Conservation (phyloP, 176 grass and related monocot species). For the Triticum timopheevii region DNA sequence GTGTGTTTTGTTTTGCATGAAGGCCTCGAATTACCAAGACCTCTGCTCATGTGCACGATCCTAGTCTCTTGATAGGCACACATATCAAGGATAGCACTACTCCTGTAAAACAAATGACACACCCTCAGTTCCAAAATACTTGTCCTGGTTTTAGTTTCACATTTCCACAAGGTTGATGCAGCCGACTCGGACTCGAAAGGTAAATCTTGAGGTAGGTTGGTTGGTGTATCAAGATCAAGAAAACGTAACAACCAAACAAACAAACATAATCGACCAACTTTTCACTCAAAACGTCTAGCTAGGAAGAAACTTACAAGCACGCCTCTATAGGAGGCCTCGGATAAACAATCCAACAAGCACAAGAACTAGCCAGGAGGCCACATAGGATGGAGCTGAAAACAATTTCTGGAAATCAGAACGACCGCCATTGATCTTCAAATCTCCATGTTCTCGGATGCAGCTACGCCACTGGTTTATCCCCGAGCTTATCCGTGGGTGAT, state of each 20-base stretch:
- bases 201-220: not conserved
- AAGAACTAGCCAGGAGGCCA: not conserved
- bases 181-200: not conserved
- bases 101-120: too few species aligned
- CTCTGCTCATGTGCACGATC: too few species aligned
- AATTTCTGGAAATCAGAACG: not conserved
- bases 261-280: not conserved
- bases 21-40: too few species aligned
- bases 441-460: not conserved
- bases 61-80: too few species aligned
- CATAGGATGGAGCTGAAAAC: not conserved
- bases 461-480: not conserved
- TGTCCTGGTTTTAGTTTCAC: too few species aligned
- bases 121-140: too few species aligned
- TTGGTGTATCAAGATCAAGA: not conserved
- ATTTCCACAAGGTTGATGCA: not conserved
- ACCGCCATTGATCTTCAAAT: not conserved
- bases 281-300: not conserved
- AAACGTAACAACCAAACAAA: not conserved
- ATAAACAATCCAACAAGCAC: not conserved
- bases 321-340: not conserved
- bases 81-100: too few species aligned
- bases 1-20: too few species aligned
- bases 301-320: conserved; percentile 23
- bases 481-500: not conserved